Evolutionary conservation across 305 asterid genomes (phyloP).

Genomic region (Fraxinus latifolia): DNA sequence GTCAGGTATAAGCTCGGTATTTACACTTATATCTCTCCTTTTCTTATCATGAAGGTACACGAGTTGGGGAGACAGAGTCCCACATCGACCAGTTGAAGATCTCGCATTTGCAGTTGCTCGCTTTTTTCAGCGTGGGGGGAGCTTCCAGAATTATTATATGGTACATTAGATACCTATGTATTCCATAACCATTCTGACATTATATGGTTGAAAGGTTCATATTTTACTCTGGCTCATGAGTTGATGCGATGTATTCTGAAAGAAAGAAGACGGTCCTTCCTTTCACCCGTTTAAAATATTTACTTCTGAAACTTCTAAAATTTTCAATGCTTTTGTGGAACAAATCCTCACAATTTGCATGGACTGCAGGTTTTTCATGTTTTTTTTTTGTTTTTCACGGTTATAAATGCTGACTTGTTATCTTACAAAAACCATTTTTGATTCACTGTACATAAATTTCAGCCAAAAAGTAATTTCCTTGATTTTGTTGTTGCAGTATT

Average conservation of each 20-base stretch:
- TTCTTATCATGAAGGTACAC: constrained; percentile 57
- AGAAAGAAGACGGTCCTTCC: background rate
- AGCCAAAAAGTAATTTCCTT: constrained; percentile 20
- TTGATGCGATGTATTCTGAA: background rate
- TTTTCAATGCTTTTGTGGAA: constrained; percentile 3
- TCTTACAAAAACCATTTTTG: background rate
- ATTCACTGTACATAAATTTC: constrained; percentile 7
- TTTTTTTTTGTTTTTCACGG: background rate
- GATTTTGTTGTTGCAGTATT: constrained; percentile 58
- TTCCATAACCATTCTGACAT: background rate
- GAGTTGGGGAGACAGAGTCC: constrained; percentile 83
- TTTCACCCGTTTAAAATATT: background rate
- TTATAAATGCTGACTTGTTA: background rate
- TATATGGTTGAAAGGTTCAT: background rate
- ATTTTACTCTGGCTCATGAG: background rate
- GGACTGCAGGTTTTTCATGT: background rate
- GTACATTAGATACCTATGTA: constrained; percentile 35
- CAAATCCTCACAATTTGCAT: background rate
- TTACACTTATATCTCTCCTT: constrained; percentile 7
- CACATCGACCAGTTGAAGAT: constrained; percentile 84
- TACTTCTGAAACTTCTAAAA: background rate
- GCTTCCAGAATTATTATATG: constrained; percentile 93
- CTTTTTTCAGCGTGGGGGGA: constrained; percentile 92
- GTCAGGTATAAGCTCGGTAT: constrained; percentile 18
- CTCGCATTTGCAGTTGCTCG: constrained; percentile 97